Evolutionary conservation across 2,329 filamentous ascomycete genomes (phyloP), one percentile per base, ranked within the genome.

Genomic region (Cladophialophora immunda): DNA sequence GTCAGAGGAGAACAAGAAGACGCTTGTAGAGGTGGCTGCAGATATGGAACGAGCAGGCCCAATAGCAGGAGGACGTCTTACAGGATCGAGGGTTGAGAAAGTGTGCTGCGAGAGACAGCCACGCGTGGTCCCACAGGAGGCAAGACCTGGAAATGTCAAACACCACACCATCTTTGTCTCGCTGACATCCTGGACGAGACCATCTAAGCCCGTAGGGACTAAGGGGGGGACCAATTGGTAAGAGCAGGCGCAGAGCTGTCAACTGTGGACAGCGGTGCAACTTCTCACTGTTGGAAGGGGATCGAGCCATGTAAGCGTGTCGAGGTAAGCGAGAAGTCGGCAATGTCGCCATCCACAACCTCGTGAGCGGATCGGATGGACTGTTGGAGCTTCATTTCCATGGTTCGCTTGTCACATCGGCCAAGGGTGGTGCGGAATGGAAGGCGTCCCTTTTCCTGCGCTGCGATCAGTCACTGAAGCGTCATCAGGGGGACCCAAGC

Each of bases 311-410:
- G 57, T 22, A 22, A 32, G 57, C 9, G 38, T 19, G 57, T 50
- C 57, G 57, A 58, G 56, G 57, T 50, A 59, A 59, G 38, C 57
- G 56, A 58, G 34, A 45, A 29, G 36, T 58, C 34, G 36, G 56
- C 32, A 38, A 45, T 22, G 25, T 50, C 45, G 19, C 45, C 45
- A 50, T 50, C 45, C 13, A 41, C 45, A 50, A 22, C 3, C 11
- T 25, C 45, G 45, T 50, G 7, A 11, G 45, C 45, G 11, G 38
- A 19, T 45, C 19, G 15, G 38, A 19, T 45, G 7, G 15, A 25
- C 17, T 25, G 45, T 25, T 25, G 45, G 45, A 50, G 19, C 45
- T 50, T 25, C 45, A 25, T 50, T 13, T 50, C 15, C 45, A 25
- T n/a, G 45, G 19, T 25, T 50, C 19, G 5, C 17, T 50, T 19